phyloP scores from a whole-genome alignment of 345 rosid species.

The Orychophragmus violaceus region DNA sequence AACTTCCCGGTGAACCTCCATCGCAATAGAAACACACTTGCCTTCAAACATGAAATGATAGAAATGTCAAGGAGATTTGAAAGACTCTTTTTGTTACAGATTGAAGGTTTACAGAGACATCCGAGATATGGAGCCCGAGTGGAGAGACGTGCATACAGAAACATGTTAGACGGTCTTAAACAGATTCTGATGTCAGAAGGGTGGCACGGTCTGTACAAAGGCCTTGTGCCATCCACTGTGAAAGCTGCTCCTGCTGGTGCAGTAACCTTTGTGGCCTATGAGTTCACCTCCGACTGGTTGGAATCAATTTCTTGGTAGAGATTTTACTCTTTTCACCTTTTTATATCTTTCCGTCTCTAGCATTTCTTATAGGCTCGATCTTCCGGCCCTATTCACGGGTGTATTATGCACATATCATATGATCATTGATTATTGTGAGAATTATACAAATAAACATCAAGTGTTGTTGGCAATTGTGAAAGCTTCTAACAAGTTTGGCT shows the following conservation, averaged over 20 bases:
- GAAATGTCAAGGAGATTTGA: neutral
- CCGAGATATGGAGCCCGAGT: conserved; percentile 85
- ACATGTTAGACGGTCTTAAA: conserved; percentile 66
- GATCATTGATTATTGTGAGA: conserved; percentile 11
- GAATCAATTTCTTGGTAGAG: conserved; percentile 50
- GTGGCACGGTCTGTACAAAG: conserved; percentile 91
- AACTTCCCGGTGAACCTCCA: conserved; percentile 5
- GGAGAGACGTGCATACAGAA: conserved; percentile 62
- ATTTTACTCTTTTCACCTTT: neutral
- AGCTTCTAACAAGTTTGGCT: neutral
- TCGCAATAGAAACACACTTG: neutral
- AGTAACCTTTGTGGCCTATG: conserved; percentile 86
- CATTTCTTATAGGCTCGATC: conserved; percentile 28
- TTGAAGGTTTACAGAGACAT: conserved; percentile 86
- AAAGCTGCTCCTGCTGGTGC: conserved; percentile 99
- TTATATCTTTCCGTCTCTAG: conserved; percentile 3
- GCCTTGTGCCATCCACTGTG: conserved; percentile 81
- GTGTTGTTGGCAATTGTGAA: neutral
- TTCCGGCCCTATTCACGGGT: conserved; percentile 3
- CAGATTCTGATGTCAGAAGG: conserved; percentile 64
- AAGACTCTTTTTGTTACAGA: conserved; percentile 35
- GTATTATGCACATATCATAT: conserved; percentile 6
- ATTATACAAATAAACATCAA: conserved; percentile 10
- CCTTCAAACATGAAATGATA: neutral
- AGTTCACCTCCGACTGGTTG: conserved; percentile 73